phyloP scores from a whole-genome alignment of 345 rosid species.

The Atalantia buxifolia region DNA sequence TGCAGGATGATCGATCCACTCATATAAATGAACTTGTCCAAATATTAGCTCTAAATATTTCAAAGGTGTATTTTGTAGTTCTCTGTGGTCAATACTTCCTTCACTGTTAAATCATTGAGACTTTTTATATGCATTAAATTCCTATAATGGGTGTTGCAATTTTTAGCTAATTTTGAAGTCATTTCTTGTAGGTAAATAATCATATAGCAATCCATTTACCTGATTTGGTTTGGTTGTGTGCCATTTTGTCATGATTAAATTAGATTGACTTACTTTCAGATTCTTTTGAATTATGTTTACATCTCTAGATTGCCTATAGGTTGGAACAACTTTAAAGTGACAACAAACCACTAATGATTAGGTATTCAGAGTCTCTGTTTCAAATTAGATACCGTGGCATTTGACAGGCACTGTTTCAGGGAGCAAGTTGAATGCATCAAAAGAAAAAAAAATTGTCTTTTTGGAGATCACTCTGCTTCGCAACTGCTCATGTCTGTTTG shows the following conservation, averaged over 20 bases:
- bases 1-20: slow-evolving; percentile 44
- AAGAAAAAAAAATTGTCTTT: background rate
- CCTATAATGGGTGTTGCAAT: background rate
- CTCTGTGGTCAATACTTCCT: slow-evolving; percentile 6
- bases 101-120: background rate
- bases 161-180: background rate
- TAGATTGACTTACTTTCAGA: background rate
- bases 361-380: background rate
- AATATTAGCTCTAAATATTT: slow-evolving; percentile 42
- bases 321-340: background rate
- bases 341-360: background rate
- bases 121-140: background rate
- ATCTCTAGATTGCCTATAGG: background rate
- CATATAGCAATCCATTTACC: background rate
- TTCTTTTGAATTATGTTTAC: background rate
- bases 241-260: background rate
- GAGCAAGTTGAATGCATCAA: background rate
- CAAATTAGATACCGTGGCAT: background rate
- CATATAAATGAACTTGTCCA: slow-evolving; percentile 45
- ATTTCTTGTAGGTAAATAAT: background rate
- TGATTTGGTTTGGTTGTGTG: background rate
- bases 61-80: slow-evolving; percentile 43
- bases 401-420: background rate
- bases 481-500: background rate
- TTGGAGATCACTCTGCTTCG: background rate